Base-by-base conservation (phyloP, 495 filamentous ascomycete genomes). In the Clavariopsis aquatica region DNA sequence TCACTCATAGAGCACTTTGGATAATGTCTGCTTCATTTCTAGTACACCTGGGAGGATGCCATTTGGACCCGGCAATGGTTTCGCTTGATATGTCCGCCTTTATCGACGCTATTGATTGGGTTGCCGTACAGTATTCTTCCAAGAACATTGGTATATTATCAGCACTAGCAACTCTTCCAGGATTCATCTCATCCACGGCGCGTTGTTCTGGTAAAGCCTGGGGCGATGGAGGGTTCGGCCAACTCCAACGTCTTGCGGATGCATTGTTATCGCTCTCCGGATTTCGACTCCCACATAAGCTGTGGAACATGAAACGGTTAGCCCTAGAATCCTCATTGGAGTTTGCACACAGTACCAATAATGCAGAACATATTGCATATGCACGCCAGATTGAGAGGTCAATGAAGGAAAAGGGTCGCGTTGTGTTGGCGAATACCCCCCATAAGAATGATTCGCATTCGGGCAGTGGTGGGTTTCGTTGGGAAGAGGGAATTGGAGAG, bases 401-500 rank as follows among this genome's bases (percentile, higher is more conserved):
- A 19, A 27, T 71, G 23, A 51, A 36, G 15, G 34, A 20, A 7
- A 59, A 55, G 19, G 69, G 69, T 10, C 65, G 49, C 19, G 36
- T 67, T n/a, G 23, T 56, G 13, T 23, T 58, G 2, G 31, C 15
- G 23, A 36, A 41, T n/a, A 49, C 58, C 7, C 63, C 57, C 7
- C 29, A 29, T 10, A 62, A 62, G 24, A 46, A 19, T 31, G 54
- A 58, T 13, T 49, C 59, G 20, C 59, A 59, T 22, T 54, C 69
- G 24, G 34, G 36, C 22, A 10, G 47, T 52, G 57, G 52, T 10
- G 69, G 69, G 1, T 68, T 68, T 34, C 38, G 65, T n/a, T 68
- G 64, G 65, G 69, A 71, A 55, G 69, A 71, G 28, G 69, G 69
- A 13, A 71, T 71, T 54, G 65, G 65, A 7, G 69, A 71, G 36